Evolutionary conservation across 257 asterid species (phyloP).

Genomic region (Fraxinus pennsylvanica): DNA sequence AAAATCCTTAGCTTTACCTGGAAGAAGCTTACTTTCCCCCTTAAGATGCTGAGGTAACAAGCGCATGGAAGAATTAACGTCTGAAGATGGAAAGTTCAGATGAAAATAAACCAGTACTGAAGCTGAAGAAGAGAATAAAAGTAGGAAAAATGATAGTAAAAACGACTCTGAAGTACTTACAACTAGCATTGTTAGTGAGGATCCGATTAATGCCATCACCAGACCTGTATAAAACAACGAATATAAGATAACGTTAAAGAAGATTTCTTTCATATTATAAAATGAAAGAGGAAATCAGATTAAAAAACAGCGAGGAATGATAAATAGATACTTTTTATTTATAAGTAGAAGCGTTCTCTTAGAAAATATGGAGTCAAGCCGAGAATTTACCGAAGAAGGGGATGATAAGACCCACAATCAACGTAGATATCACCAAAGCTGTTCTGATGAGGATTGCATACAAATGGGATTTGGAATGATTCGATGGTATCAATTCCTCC

Average conservation of each 20-base stretch:
- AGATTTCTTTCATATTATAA: neutral
- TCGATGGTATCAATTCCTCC: constrained; percentile 81
- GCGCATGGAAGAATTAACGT: constrained; percentile 90
- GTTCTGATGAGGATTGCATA: constrained; percentile 75
- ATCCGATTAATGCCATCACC: constrained; percentile 88
- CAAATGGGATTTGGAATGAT: constrained; percentile 48
- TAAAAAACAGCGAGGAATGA: neutral
- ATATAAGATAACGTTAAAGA: neutral
- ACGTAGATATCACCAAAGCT: constrained; percentile 71
- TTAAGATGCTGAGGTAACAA: constrained; percentile 81
- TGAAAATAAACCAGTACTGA: neutral
- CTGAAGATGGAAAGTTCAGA: constrained; percentile 35
- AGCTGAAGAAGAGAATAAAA: neutral
- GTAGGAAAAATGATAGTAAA: neutral
- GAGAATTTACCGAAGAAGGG: constrained; percentile 77
- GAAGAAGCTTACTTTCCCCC: constrained; percentile 48
- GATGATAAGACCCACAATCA: constrained; percentile 67
- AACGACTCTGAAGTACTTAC: constrained; percentile 42
- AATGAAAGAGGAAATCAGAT: neutral
- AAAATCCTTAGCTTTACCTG: constrained; percentile 54
- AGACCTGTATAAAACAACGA: constrained; percentile 46
- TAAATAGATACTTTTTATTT: neutral
- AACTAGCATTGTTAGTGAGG: constrained; percentile 87
- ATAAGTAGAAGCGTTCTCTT: neutral
- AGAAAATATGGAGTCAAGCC: neutral